Conservation (phyloP, 2,329 filamentous ascomycete species). For the Pseudopithomyces maydicus region DNA sequence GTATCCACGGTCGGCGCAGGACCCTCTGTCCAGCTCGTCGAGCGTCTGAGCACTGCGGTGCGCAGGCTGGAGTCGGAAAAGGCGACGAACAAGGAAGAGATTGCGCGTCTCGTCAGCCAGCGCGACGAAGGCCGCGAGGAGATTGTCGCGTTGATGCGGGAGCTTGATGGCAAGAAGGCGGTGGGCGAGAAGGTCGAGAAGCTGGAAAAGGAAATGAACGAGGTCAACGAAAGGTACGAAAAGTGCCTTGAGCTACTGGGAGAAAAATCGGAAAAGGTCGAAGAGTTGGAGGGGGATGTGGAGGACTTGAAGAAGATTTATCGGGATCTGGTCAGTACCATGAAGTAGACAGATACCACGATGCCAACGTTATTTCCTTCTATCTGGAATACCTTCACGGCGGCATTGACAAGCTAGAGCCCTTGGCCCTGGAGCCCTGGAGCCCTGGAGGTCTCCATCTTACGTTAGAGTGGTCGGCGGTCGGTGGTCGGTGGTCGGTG, state of each 20-base stretch:
- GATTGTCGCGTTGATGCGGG: constrained; percentile 88
- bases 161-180: constrained; percentile 72
- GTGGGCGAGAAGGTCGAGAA: constrained; percentile 65
- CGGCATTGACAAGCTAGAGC: too few species aligned
- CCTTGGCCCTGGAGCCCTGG: too few species aligned
- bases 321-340: constrained; percentile 85
- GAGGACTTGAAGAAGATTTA: constrained; percentile 96
- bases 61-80: constrained; percentile 91
- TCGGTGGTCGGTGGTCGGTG: too few species aligned
- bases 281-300: constrained; percentile 88
- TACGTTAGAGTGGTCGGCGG: too few species aligned
- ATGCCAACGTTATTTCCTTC: too few species aligned
- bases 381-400: too few species aligned
- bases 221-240: constrained; percentile 79
- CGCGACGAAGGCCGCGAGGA: constrained; percentile 90
- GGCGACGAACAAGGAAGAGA: constrained; percentile 84
- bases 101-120: constrained; percentile 78
- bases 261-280: constrained; percentile 94
- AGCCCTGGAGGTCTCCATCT: too few species aligned
- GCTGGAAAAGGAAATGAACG: constrained; percentile 70
- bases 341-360: constrained; percentile 59
- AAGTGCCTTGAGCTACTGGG: constrained; percentile 93
- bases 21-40: constrained; percentile 91
- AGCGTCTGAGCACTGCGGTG: constrained; percentile 93
- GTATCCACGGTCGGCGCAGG: constrained; percentile 89